Percentiles rank a stretch among this genome's conserved stretches.
Conservation (phyloP, 176 grass and related monocot species). For the Ensete glaucum region DNA sequence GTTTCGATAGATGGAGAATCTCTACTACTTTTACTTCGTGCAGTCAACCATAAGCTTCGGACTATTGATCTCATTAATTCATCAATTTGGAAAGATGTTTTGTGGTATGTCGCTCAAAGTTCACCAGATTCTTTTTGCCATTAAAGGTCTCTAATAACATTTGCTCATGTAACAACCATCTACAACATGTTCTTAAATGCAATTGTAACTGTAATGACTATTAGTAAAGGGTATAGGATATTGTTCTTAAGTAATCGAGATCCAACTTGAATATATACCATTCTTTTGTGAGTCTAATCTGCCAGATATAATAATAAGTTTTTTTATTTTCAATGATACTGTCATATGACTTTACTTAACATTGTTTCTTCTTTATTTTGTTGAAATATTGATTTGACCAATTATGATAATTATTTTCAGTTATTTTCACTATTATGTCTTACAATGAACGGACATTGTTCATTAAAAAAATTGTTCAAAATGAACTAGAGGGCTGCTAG, state of each 20-base stretch:
- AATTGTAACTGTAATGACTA: background rate
- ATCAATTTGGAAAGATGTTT: constrained; percentile 19
- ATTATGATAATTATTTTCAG: background rate
- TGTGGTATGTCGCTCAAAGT: background rate
- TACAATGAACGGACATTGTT: too few species aligned
- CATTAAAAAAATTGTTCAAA: too few species aligned
- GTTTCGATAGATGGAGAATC: constrained; percentile 12
- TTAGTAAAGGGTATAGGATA: background rate
- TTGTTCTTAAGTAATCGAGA: background rate
- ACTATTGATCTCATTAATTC: constrained; percentile 6
- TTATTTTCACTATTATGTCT: too few species aligned
- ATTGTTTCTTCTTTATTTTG: background rate
- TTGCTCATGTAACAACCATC: background rate
- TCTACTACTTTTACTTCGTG: constrained; percentile 6
- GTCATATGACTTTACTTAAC: background rate
- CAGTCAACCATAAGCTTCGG: constrained; percentile 13
- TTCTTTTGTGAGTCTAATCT: background rate
- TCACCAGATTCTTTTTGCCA: background rate
- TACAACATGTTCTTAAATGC: background rate
- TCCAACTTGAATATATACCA: background rate
- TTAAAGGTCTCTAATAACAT: background rate
- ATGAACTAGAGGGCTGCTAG: too few species aligned
- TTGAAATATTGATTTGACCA: background rate
- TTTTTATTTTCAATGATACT: background rate
- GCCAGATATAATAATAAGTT: background rate